Evolutionary conservation across 805 yeast species (phyloP), one percentile per base, ranked within the genome.

Genomic region (Wickerhamomyces strasburgensis): DNA sequence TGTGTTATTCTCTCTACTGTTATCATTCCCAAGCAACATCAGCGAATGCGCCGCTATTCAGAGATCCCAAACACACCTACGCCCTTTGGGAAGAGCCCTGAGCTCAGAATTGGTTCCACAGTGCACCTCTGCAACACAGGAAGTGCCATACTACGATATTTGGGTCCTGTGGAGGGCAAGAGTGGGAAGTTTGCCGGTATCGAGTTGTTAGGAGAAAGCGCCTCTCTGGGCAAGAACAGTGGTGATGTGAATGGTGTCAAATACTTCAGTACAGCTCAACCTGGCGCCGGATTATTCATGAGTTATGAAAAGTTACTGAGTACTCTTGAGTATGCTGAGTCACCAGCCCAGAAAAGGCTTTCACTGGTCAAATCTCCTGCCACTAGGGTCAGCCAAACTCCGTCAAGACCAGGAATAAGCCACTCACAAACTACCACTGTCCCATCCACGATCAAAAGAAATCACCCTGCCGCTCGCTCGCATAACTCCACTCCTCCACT

Each of bases 161-260:
- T 79, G 15, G 98, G 96, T 1, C 60, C 70, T 2, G 85, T 90
- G 14, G 72, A 78, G 16, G 80, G 80, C 16, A 86, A 84, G 52
- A 60, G 62, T 6, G 95, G 96, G 0, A 66, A 69, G 9, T 90
- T 80, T 64, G 96, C 89, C 5, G 98, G 98, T 3, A 71, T 90
- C 5, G 97, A 90, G 56, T 64, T 90, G 29, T 51, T 78, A n/a
- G 89, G 84, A 2, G 79, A 78, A 1, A 71, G 75, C 28, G 62
- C 73, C 0, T 54, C 65, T 5, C 66, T 75, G 37, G 98, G 98
- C 16, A 84, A 86, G 58, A 93, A 90, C 54, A 73, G 77, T 37
- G 98, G 98, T n/a, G 72, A 74, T 29, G 87, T 79, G 31, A 73
- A 80, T 39, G 95, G 95, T 0, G 55, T 64, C 6, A 65, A 65